A percentile compares a stretch with the other conserved stretches of the same genome.
These are phyloP conservation scores for Colletotrichum kahawae DNA, from an alignment of 2,329 filamentous ascomycete species.

Conservation along the genomic window DNA sequence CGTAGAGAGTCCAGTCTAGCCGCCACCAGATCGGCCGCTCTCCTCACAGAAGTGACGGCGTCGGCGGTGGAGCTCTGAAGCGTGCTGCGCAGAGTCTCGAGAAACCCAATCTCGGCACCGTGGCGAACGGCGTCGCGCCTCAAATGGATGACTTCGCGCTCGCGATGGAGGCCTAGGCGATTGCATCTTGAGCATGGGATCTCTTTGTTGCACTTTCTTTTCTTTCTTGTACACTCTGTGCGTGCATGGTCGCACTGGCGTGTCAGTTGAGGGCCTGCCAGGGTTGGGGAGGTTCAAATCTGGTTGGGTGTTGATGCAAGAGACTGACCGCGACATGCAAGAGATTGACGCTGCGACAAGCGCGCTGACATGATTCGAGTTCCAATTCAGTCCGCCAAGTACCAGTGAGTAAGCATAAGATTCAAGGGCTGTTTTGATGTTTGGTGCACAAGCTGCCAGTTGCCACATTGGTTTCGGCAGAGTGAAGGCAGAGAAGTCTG, in stretches of 20 bases:
- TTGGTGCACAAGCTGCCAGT: background rate
- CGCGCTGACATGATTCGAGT: background rate
- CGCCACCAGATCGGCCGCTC: background rate
- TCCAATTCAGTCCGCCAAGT: fast-evolving
- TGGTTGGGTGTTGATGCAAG: background rate
- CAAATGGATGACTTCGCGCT: background rate
- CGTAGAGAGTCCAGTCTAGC: background rate
- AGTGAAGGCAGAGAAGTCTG: background rate
- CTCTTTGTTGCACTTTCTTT: background rate
- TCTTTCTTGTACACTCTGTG: background rate
- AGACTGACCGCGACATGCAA: background rate
- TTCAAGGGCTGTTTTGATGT: fast-evolving
- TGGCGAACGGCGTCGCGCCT: background rate
- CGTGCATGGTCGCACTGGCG: no score
- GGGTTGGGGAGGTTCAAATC: background rate
- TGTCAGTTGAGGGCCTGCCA: background rate
- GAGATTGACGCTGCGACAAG: background rate
- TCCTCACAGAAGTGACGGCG: background rate
- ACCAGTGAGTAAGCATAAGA: fast-evolving
- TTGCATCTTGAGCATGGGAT: background rate
- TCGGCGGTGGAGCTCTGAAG: background rate
- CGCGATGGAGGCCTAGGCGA: background rate
- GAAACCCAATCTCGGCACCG: background rate
- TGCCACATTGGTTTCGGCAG: fast-evolving
- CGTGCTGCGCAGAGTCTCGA: background rate